Percentiles rank a stretch among this genome's conserved stretches.
These are phyloP conservation scores for Aquilaria sinensis DNA, from an alignment of 345 rosid genomes.

Conservation along the genomic window DNA sequence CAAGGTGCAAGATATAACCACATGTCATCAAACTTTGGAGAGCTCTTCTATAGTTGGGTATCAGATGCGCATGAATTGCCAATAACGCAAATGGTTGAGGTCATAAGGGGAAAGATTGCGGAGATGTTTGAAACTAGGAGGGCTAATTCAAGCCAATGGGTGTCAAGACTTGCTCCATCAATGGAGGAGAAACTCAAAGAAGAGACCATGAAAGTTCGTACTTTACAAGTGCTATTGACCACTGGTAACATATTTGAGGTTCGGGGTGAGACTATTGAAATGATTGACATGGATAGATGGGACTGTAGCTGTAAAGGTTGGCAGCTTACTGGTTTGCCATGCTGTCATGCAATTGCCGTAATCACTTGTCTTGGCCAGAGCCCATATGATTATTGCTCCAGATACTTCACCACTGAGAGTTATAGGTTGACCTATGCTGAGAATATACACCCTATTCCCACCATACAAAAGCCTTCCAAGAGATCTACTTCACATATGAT, in stretches of 20 bases:
- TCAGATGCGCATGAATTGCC: conserved; percentile 84
- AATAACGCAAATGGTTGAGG: conserved; percentile 91
- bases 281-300: conserved; percentile 63
- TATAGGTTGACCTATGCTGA: conserved; percentile 66
- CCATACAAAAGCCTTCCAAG: conserved; percentile 34
- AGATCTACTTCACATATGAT: conserved; percentile 46
- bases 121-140: conserved; percentile 50
- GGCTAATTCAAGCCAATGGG: conserved; percentile 47
- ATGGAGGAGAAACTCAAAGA: conserved; percentile 74
- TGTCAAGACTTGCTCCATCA: conserved; percentile 63
- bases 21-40: conserved; percentile 75
- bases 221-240: conserved; percentile 50
- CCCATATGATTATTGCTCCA: conserved; percentile 67
- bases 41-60: conserved; percentile 73
- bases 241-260: conserved; percentile 73
- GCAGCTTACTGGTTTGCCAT: conserved; percentile 83
- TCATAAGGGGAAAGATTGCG: conserved; percentile 66
- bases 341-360: conserved; percentile 72
- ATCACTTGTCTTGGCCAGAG: conserved; percentile 46
- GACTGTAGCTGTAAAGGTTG: conserved; percentile 89
- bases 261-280: conserved; percentile 66
- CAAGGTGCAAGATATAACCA: conserved; percentile 84
- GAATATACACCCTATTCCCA: conserved; percentile 63
- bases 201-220: conserved; percentile 42
- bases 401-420: conserved; percentile 62